These are phyloP conservation scores for Trypanosomatidae sp. DNA, from an alignment of 208 protist species.

Conservation along the genomic window DNA sequence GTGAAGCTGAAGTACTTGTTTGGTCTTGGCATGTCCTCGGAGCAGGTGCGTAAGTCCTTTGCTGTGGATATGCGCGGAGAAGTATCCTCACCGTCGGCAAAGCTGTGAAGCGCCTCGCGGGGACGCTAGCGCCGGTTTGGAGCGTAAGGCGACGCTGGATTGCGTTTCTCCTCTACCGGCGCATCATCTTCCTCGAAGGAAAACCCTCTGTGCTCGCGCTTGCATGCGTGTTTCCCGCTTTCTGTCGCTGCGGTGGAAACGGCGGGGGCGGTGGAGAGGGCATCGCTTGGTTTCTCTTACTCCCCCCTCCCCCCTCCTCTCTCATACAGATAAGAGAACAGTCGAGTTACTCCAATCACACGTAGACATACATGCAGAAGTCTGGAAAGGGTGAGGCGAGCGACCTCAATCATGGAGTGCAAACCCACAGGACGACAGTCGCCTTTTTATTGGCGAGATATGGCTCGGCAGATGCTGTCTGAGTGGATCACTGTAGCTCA, in stretches of 20 bases:
- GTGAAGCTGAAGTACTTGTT: constrained; percentile 92
- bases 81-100: neutral
- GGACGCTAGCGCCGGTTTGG: neutral
- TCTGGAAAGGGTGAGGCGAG: neutral
- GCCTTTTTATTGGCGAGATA: neutral
- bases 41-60: constrained; percentile 43
- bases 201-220: neutral
- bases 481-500: neutral
- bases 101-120: neutral
- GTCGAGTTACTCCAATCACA: neutral
- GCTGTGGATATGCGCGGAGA: constrained; percentile 15
- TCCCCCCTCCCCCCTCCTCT: constrained; percentile 4
- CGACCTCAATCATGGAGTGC: neutral
- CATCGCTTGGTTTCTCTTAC: neutral
- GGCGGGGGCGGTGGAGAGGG: neutral
- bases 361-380: too few relatives aligned
- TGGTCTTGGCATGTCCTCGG: constrained; percentile 44
- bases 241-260: neutral
- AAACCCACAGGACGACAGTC: neutral
- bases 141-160: neutral
- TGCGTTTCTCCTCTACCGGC: neutral
- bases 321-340: neutral
- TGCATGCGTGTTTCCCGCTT: neutral
- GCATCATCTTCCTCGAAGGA: neutral
- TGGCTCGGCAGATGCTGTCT: neutral